Base-by-base conservation (phyloP, 768 basidiomycete species). In the Hysterangium stoloniferum region DNA sequence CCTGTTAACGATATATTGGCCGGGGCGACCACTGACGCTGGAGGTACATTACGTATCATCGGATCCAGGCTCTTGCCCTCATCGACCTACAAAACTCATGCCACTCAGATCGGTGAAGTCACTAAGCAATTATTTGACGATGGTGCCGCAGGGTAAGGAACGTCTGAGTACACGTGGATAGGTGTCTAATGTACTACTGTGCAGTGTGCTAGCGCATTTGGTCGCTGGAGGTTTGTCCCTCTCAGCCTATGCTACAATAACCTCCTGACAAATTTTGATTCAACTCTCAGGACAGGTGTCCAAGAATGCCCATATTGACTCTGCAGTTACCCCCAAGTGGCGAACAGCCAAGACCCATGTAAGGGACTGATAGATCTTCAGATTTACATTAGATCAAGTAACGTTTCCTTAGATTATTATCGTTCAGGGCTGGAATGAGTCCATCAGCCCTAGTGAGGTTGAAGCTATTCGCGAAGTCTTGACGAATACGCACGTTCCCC, bases 261-360 rank as follows among this genome's bases (percentile, higher is more conserved):
- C n/a, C n/a, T n/a, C n/a, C n/a, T n/a, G n/a, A n/a, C n/a, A n/a
- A n/a, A n/a, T n/a, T n/a, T n/a, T n/a, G n/a, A n/a, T 45, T 3
- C 13, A 31, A 12, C 17, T 17, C 7, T n/a, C 36, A 64, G 64
- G 67, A 8, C 54, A 64, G 56, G 67, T 71, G 3, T 48, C 68
- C 7, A 57, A 61, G 27, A 69, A 69, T 52, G 64, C 62, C 5
- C 27, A 65, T 25, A 59, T 70, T 11, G 56, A 57, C 27, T 64
- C 59, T 15, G 67, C 69, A n/a, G 56, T 70, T 19, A 58, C 58
- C 38, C 68, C 68, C 6, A 64, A 59, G 22, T 70, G 70, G 70
- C 55, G 69, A 49, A 62, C 58, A 1, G 69, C 70, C 0, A 69
- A 70, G 56, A 61, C 63, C 22, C 68, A 67, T 44, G 69, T 69